Conservation (phyloP, 2,329 filamentous ascomycete genomes). For the Ophiostoma sp. region DNA sequence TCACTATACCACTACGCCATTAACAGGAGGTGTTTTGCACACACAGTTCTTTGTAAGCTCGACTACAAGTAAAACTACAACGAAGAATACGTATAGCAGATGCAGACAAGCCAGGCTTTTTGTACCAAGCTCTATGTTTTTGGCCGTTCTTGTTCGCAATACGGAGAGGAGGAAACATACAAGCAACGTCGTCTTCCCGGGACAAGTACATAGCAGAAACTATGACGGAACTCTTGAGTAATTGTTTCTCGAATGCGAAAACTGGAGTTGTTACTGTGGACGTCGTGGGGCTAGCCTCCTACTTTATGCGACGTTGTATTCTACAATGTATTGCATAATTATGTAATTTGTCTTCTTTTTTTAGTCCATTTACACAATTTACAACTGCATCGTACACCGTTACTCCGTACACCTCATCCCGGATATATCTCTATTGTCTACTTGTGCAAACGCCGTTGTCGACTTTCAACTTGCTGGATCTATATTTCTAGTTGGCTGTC, state of each 20-base stretch:
- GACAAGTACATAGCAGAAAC: not conserved
- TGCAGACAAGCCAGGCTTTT: not conserved
- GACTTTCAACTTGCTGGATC: not conserved
- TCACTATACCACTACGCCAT: not conserved
- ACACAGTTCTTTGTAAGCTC: too few relatives aligned
- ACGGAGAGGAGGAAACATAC: not conserved
- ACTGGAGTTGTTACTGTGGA: not conserved
- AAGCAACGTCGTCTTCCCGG: not conserved
- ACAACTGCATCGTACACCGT: too few relatives aligned
- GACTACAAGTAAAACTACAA: not conserved
- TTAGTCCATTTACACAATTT: not conserved
- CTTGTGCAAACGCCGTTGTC: not conserved
- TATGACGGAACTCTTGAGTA: constrained; percentile 1
- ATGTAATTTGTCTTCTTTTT: not conserved
- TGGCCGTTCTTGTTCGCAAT: not conserved
- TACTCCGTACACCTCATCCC: not conserved
- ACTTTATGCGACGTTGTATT: not conserved
- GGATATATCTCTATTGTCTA: not conserved
- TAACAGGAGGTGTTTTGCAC: not conserved
- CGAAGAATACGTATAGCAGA: not conserved
- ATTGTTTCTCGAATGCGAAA: not conserved
- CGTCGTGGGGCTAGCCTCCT: too few relatives aligned
- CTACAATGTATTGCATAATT: not conserved
- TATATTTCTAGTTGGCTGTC: not conserved
- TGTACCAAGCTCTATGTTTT: not conserved